Base-by-base conservation (phyloP, 192 early-diverging fungal species). In the Borealophlyctis nickersoniae region DNA sequence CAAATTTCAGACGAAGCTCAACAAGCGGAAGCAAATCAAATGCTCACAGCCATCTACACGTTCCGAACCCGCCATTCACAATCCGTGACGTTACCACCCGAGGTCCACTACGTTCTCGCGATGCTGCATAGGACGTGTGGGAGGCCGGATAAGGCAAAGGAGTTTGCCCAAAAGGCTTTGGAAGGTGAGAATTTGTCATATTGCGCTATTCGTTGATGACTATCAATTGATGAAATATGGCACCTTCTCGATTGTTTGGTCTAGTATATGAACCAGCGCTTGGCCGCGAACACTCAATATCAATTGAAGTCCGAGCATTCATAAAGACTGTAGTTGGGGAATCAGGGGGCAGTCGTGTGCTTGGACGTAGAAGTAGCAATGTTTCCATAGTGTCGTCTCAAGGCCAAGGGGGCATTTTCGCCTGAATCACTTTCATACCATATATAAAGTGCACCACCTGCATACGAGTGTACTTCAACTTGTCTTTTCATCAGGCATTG, bases 21-120 rank as follows among this genome's bases (percentile, higher is more conserved):
- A 57, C 60, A 69, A 61, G 80, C 80, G 14, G 80, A 81, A 60
- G 80, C 78, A 2, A 52, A 72, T 27, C 80, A 81, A 52, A 79
- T 79, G 52, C 66, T 80, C 11, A 77, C 64, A n/a, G 51, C 56
- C 22, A 77, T 79, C 23, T 52, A 60, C 31, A 57, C 49, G 22
- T 78, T 55, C 58, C 30, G 76, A 48, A 63, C 54, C 3, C 63
- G 31, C 60, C 28, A 48, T 24, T 27, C 52, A 49, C 39, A 49
- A 11, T 66, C 69, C 14, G 29, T 32, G 1, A 69, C 36, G 1
- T 49, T 34, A 1, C 58, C 55, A 0, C 60, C 73, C 2, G 71
- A 65, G 19, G 71, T 58, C 27, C 58, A 39, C 26, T 78, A 61
- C 36, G 57, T 62, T 33, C 66, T 79, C 7, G 75, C 69, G 4